phyloP scores from a whole-genome alignment of 345 rosid species.

The Melastoma malabathricum region DNA sequence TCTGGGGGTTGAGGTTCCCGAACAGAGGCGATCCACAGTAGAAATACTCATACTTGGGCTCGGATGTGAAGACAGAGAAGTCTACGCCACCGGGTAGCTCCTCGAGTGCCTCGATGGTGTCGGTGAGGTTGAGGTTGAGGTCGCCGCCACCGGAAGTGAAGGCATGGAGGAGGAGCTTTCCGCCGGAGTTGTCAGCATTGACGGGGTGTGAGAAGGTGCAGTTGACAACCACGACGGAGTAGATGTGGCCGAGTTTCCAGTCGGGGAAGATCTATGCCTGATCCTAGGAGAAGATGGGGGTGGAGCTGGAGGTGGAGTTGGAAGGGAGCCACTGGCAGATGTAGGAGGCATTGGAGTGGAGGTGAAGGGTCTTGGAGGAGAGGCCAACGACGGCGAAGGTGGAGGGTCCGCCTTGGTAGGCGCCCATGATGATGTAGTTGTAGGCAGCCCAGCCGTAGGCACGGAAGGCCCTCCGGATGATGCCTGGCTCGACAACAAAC shows the following conservation, averaged over 20 bases:
- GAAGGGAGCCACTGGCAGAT: conserved; percentile 57
- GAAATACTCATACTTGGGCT: conserved; percentile 60
- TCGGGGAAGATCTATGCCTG: conserved; percentile 78
- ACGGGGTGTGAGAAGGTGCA: conserved; percentile 51
- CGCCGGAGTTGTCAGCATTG: conserved; percentile 58
- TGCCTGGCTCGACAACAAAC: conserved; percentile 27
- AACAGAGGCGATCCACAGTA: conserved; percentile 82
- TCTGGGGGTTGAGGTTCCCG: conserved; percentile 66
- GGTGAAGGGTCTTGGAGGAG: conserved; percentile 77
- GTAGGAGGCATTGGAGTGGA: conserved; percentile 51
- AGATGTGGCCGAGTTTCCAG: conserved; percentile 90
- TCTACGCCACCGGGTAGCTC: conserved; percentile 40
- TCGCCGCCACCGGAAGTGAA: conserved; percentile 67
- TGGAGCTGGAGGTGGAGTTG: conserved; percentile 6
- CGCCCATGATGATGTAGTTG: conserved; percentile 64
- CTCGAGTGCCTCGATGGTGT: conserved; percentile 34
- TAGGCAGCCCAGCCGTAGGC: conserved; percentile 69
- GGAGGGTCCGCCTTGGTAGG: conserved; percentile 66
- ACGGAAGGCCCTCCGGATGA: conserved; percentile 46
- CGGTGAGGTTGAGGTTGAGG: conserved; percentile 33
- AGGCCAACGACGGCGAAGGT: conserved; percentile 65
- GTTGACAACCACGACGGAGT: conserved; percentile 72
- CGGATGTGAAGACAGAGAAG: conserved; percentile 20
- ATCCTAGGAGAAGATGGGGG: conserved; percentile 10
- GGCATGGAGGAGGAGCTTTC: conserved; percentile 51